Evolutionary conservation across 177 flowering plant genomes (phyloP), one percentile per base, ranked within the genome.

Genomic region (Vitis hybrid): DNA sequence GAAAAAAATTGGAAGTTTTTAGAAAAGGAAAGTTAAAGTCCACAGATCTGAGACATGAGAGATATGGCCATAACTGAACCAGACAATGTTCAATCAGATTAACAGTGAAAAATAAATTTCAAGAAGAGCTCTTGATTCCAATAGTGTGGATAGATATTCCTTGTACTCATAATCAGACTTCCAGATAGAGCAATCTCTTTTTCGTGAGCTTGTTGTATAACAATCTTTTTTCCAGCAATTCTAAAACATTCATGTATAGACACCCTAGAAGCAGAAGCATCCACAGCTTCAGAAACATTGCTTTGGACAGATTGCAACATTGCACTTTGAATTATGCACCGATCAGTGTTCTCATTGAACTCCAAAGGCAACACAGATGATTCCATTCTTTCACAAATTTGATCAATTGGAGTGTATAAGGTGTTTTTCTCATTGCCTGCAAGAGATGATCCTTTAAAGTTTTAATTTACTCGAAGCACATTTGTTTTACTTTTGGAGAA

Each of bases 151-250:
- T 14, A 32, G 64, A 13, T 17, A 32, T 14, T 13, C 48, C 21
- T 12, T 4, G 19, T 66, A 4, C 63, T 69, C 49, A 55, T 21
- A 45, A 64, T 7, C 65, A 81, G 59, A 72, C 69, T 78, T 75
- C 66, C 77, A 34, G 75, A 59, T 17, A 76, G 58, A 75, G 75
- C 49, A 9, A 77, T 68, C 60, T 70, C 85, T 52, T 78, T 73
- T 59, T 64, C 67, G 64, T 72, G 72, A 48, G 73, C 65, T 30
- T 77, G 74, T 69, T 68, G 75, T 49, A 73, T 45, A 40, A 75
- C 64, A 69, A 64, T 71, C 34, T 60, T 48, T 15, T 75, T 75
- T 58, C 55, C 78, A 66, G 63, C 70, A 65, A 64, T 65, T 62
- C 64, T 61, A 32, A 82, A 67, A 71, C 50, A 72, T 54, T 76